phyloP scores from a whole-genome alignment of 371 early-diverging fungal genomes.

The Saksenaea oblongispora region DNA sequence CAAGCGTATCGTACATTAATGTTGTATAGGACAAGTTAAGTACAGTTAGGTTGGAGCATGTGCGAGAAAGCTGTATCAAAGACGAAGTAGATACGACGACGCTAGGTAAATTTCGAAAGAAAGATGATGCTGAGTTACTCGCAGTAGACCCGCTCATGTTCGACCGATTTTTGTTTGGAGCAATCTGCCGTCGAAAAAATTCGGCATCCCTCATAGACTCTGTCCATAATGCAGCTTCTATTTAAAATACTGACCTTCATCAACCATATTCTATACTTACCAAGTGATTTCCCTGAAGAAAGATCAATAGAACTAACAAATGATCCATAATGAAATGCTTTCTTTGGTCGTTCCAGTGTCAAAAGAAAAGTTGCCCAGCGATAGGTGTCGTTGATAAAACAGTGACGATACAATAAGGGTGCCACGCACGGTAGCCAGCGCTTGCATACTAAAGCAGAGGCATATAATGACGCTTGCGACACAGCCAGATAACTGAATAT shows the following conservation, averaged over 20 bases:
- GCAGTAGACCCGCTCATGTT: background rate
- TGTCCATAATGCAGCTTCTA: constrained; percentile 1
- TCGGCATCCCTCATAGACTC: constrained; percentile 28
- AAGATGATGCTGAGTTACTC: background rate
- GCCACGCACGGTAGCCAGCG: constrained; percentile 59
- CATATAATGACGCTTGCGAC: constrained; percentile 40
- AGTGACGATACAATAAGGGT: constrained; percentile 52
- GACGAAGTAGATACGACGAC: constrained; percentile 61
- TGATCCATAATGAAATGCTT: constrained; percentile 33
- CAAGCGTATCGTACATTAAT: constrained; percentile 46
- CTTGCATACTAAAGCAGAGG: constrained; percentile 50
- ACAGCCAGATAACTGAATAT: constrained; percentile 38
- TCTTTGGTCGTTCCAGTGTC: constrained; percentile 47
- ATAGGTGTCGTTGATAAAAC: constrained; percentile 53
- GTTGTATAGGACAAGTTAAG: constrained; percentile 57
- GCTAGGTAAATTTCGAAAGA: constrained; percentile 3
- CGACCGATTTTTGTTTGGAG: background rate
- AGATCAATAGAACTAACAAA: constrained; percentile 36
- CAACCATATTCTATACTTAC: constrained; percentile 10
- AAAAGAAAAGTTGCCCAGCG: constrained; percentile 65
- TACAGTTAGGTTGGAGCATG: constrained; percentile 47
- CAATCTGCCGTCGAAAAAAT: constrained; percentile 16
- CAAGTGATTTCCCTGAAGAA: constrained; percentile 28
- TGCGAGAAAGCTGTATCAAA: constrained; percentile 48
- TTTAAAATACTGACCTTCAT: background rate